phyloP scores from a whole-genome alignment of 352 stramenopile genomes.

The Globisporangium parvum region DNA sequence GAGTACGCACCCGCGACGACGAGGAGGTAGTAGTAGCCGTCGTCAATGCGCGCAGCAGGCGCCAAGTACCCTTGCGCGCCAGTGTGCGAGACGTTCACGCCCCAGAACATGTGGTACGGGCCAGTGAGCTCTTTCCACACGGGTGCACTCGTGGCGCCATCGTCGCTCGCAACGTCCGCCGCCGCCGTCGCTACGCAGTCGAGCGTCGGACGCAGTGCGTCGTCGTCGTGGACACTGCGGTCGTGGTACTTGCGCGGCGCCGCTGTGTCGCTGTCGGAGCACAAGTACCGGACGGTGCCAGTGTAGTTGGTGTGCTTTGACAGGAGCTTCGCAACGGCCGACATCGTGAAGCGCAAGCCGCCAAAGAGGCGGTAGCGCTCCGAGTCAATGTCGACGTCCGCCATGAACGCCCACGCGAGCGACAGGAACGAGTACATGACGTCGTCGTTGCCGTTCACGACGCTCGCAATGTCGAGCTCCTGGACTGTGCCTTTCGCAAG shows the following conservation, averaged over 20 bases:
- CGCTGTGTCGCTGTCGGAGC: constrained; percentile 19
- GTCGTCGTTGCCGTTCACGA: constrained; percentile 40
- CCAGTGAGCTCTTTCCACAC: constrained; percentile 36
- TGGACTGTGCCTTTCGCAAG: constrained; percentile 58
- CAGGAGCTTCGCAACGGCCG: constrained; percentile 30
- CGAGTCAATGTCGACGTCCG: constrained; percentile 71
- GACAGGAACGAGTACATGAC: constrained; percentile 77
- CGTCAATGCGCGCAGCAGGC: constrained; percentile 36
- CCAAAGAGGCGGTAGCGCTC: constrained; percentile 61
- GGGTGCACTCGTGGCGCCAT: not conserved
- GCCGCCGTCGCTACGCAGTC: constrained; percentile 16
- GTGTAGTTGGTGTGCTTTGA: constrained; percentile 34
- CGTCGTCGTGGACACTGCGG: constrained; percentile 8
- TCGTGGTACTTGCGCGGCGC: constrained; percentile 31
- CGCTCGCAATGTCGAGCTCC: constrained; percentile 50
- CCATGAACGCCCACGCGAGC: constrained; percentile 78
- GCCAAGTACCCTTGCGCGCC: constrained; percentile 37
- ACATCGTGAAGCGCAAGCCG: constrained; percentile 43
- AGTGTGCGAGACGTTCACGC: constrained; percentile 48
- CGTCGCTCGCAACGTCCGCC: constrained; percentile 6
- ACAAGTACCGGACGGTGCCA: constrained; percentile 34
- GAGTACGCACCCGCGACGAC: constrained; percentile 37
- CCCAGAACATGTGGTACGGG: constrained; percentile 56
- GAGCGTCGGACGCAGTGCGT: constrained; percentile 16
- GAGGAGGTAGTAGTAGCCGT: constrained; percentile 62